Conservation (phyloP, 2,329 filamentous ascomycete species). For the Xylaria sp. region DNA sequence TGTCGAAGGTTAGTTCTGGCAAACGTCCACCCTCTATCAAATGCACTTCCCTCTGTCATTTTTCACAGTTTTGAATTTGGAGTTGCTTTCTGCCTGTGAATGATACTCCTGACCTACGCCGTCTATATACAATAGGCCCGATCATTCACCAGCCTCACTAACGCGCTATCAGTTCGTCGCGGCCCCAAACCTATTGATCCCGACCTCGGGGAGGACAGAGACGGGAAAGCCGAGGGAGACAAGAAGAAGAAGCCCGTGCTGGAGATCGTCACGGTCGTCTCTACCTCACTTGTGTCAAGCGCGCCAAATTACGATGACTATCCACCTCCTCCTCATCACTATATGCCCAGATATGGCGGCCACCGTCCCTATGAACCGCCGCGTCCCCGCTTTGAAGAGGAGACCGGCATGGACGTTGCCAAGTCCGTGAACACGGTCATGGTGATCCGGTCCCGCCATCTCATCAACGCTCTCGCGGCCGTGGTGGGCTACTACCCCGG, state of each 20-base stretch:
- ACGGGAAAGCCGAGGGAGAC: constrained; percentile 30
- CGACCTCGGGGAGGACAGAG: constrained; percentile 47
- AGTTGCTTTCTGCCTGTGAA: background rate
- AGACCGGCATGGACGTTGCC: constrained; percentile 43
- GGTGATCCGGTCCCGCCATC: constrained; percentile 57
- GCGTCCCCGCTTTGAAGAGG: constrained; percentile 26
- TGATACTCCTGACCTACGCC: background rate
- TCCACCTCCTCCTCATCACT: constrained; percentile 35
- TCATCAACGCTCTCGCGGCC: constrained; percentile 60
- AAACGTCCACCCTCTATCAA: background rate
- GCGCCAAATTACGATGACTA: constrained; percentile 36
- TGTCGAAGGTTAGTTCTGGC: constrained; percentile 49
- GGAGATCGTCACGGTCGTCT: constrained; percentile 58
- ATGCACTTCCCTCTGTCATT: background rate
- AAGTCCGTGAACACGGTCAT: constrained; percentile 53
- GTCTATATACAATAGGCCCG: background rate
- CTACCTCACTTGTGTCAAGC: constrained; percentile 38
- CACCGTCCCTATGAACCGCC: background rate
- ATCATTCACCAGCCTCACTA: background rate
- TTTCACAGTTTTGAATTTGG: background rate
- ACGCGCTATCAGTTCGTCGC: constrained; percentile 50
- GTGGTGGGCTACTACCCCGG: constrained; percentile 62
- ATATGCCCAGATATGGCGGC: background rate
- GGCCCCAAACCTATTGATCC: constrained; percentile 54
- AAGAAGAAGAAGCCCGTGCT: constrained; percentile 52